phyloP scores from a whole-genome alignment of 2,329 filamentous ascomycete species.

The Paracoccidioides brasiliensis region DNA sequence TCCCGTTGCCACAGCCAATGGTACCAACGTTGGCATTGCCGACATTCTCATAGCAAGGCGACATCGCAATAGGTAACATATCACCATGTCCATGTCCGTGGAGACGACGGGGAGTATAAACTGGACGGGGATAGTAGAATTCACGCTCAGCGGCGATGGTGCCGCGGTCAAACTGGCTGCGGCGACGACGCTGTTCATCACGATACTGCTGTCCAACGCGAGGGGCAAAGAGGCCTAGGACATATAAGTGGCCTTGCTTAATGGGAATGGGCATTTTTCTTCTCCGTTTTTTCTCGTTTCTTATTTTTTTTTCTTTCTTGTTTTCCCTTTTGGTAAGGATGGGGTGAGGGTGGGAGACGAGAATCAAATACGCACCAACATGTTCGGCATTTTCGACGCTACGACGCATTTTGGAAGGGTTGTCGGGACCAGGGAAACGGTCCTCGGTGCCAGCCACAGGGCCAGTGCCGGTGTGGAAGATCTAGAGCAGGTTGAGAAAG shows the following conservation, averaged over 20 bases:
- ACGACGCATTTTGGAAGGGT: constrained; percentile 73
- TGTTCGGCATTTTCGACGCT: constrained; percentile 78
- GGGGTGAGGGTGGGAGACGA: not conserved
- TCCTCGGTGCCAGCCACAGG: constrained; percentile 57
- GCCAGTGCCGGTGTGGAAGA: constrained; percentile 41
- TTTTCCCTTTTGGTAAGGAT: not conserved
- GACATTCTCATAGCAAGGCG: constrained; percentile 3
- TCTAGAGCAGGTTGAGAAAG: constrained; percentile 37
- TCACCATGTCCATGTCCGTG: not conserved
- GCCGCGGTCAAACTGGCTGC: constrained; percentile 70
- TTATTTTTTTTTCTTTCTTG: not conserved
- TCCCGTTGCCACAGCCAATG: no score
- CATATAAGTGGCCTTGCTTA: not conserved
- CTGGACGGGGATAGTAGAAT: constrained; percentile 8
- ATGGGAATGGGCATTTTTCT: not conserved
- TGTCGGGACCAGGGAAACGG: constrained; percentile 65
- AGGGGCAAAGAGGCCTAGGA: constrained; percentile 64
- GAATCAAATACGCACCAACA: constrained; percentile 47
- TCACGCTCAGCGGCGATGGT: constrained; percentile 58
- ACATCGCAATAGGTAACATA: not conserved
- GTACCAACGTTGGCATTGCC: no score
- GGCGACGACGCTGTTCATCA: constrained; percentile 61
- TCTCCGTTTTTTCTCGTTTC: no score
- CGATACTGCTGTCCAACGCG: constrained; percentile 60
- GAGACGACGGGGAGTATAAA: constrained; percentile 1